Conservation (phyloP, 2,329 filamentous ascomycete genomes). For the Lachnellula willkommii region DNA sequence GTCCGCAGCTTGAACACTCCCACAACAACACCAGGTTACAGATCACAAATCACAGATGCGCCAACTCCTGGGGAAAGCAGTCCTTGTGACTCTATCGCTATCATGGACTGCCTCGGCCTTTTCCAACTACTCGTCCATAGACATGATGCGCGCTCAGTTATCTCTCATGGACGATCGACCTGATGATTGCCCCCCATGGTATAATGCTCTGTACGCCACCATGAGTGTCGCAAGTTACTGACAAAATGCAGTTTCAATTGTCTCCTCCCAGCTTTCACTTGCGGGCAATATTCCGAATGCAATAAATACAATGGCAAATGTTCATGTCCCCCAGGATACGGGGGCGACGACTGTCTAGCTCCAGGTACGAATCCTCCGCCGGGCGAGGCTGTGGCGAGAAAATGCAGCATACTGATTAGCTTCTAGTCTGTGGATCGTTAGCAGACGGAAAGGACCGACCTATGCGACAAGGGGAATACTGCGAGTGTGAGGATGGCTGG, state of each 20-base stretch:
- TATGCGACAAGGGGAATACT: constrained; percentile 64
- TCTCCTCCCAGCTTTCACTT: constrained; percentile 85
- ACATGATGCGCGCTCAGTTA: constrained; percentile 60
- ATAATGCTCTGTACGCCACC: constrained; percentile 30
- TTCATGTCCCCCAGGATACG: constrained; percentile 85
- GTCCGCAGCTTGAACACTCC: constrained; percentile 8
- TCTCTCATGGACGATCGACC: constrained; percentile 69
- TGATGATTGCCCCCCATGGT: constrained; percentile 74
- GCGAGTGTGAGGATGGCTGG: constrained; percentile 91
- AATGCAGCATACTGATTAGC: constrained; percentile 11
- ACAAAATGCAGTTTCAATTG: constrained; percentile 77
- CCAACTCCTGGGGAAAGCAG: constrained; percentile 18
- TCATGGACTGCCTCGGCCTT: constrained; percentile 38
- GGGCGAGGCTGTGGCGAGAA: background rate
- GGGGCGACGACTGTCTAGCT: constrained; percentile 85
- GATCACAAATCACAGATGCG: constrained; percentile 19
- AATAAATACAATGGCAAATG: constrained; percentile 90
- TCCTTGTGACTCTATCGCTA: constrained; percentile 34
- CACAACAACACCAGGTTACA: constrained; percentile 5
- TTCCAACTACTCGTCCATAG: constrained; percentile 54
- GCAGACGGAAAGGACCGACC: constrained; percentile 74
- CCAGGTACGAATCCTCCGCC: constrained; percentile 50
- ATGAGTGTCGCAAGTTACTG: constrained; percentile 12
- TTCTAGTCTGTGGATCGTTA: constrained; percentile 74
- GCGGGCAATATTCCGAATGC: constrained; percentile 84